phyloP scores from a whole-genome alignment of 768 basidiomycete genomes.

The Cystobasidiopsis lactophilus region DNA sequence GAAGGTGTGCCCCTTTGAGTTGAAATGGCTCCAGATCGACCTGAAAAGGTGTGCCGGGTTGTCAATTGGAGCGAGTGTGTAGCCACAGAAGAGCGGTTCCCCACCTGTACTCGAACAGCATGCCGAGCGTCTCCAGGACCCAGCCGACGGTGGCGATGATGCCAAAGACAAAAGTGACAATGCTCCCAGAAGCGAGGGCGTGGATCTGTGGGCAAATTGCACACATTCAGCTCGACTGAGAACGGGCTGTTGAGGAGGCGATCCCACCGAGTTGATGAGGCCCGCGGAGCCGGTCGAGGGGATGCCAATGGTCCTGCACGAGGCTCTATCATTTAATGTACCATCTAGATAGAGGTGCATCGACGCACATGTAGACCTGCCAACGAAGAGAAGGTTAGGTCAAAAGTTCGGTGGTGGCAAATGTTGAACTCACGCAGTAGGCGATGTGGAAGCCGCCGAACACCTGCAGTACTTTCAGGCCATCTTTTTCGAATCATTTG shows the following conservation, averaged over 20 bases:
- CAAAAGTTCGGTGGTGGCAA: slow-evolving; percentile 57
- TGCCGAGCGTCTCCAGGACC: slow-evolving; percentile 36
- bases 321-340: too few species aligned
- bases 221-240: too few species aligned
- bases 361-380: too few species aligned
- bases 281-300: slow-evolving; percentile 82
- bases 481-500: too few species aligned
- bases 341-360: too few species aligned
- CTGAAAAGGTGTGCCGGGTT: too few species aligned
- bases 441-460: slow-evolving; percentile 87
- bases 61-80: too few species aligned
- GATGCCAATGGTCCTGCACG: slow-evolving; percentile 90
- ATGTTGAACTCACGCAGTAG: too few species aligned
- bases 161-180: slow-evolving; percentile 62
- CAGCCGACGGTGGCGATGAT: slow-evolving; percentile 66
- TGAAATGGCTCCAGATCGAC: slow-evolving; percentile 62
- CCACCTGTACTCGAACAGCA: neutral
- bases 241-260: too few species aligned
- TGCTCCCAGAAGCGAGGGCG: slow-evolving; percentile 45
- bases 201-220: slow-evolving; percentile 26
- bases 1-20: slow-evolving; percentile 53
- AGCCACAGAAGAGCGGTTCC: too few species aligned
- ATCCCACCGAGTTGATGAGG: slow-evolving; percentile 75
- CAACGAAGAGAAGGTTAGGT: slow-evolving; percentile 12
- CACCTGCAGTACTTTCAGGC: too few species aligned